Percentiles rank a stretch among this genome's conserved stretches.
phyloP scores from a whole-genome alignment of 768 basidiomycete species.

The Pulveroboletus ravenelii region DNA sequence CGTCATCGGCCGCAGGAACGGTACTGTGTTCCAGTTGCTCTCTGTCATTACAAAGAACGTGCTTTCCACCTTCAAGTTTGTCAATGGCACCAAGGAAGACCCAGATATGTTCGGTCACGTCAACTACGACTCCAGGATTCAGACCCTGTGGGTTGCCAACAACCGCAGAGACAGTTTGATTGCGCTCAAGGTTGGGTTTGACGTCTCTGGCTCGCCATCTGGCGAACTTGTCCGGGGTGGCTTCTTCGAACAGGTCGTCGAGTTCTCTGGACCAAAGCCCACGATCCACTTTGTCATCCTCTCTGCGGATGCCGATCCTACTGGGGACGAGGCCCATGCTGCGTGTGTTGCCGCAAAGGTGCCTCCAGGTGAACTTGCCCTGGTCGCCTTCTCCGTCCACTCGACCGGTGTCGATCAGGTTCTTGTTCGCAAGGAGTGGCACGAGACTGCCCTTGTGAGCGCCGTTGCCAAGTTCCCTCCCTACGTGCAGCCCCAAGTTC shows the following conservation, averaged over 20 bases:
- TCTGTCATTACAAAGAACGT: slow-evolving; percentile 70
- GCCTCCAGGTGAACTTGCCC: slow-evolving; percentile 66
- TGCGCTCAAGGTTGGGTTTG: slow-evolving; percentile 70
- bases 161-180: slow-evolving; percentile 81
- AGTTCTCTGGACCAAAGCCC: slow-evolving; percentile 78
- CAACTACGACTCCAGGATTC: slow-evolving; percentile 79
- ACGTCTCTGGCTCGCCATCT: slow-evolving; percentile 48
- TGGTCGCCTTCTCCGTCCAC: slow-evolving; percentile 87
- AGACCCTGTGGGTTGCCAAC: slow-evolving; percentile 85
- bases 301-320: slow-evolving; percentile 77
- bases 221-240: slow-evolving; percentile 61
- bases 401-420: slow-evolving; percentile 87
- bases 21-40: slow-evolving; percentile 79
- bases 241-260: slow-evolving; percentile 76
- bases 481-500: slow-evolving; percentile 32
- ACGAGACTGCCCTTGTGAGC: slow-evolving; percentile 56
- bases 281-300: slow-evolving; percentile 89
- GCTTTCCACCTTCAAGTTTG: slow-evolving; percentile 74
- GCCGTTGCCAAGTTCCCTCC: slow-evolving; percentile 61
- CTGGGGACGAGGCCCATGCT: slow-evolving; percentile 77
- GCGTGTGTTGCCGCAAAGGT: slow-evolving; percentile 82
- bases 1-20: slow-evolving; percentile 77
- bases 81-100: slow-evolving; percentile 66
- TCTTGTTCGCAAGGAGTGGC: slow-evolving; percentile 83
- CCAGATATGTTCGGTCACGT: slow-evolving; percentile 86